Conservation (phyloP, 768 basidiomycete genomes). For the Vishniacozyma victoriae region DNA sequence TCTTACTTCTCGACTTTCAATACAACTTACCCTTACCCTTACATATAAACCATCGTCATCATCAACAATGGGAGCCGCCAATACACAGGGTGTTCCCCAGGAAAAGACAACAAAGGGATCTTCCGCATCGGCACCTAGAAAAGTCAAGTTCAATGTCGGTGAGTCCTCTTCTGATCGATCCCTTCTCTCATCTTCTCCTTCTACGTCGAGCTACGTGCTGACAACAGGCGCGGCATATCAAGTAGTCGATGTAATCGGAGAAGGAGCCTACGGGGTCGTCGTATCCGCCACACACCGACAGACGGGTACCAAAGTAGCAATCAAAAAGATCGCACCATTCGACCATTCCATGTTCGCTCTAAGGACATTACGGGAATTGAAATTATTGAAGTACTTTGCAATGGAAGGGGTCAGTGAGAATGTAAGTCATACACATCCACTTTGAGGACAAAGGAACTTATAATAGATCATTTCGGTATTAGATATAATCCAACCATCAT, state of each 20-base stretch:
- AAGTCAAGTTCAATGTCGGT: slow-evolving; percentile 41
- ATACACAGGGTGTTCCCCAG: slow-evolving; percentile 4
- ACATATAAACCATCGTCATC: too few species aligned
- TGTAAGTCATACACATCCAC: too few species aligned
- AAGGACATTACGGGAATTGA: slow-evolving; percentile 79
- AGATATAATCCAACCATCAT: slow-evolving; percentile 76
- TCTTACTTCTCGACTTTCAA: too few species aligned
- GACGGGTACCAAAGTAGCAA: slow-evolving; percentile 85
- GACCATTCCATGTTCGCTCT: slow-evolving; percentile 94
- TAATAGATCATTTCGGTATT: slow-evolving; percentile 78
- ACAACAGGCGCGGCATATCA: slow-evolving; percentile 30
- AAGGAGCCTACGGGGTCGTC: slow-evolving; percentile 84
- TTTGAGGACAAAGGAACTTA: slow-evolving; percentile 1
- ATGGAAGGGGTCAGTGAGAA: slow-evolving; percentile 35
- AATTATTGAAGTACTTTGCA: slow-evolving; percentile 58
- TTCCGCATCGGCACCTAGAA: slow-evolving; percentile 24
- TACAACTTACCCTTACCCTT: too few species aligned
- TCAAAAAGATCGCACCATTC: slow-evolving; percentile 93
- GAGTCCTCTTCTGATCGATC: slow-evolving; percentile 7
- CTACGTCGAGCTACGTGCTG: not conserved
- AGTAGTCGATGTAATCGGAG: slow-evolving; percentile 45
- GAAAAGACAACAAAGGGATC: slow-evolving; percentile 35
- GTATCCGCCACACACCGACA: slow-evolving; percentile 85
- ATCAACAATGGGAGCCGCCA: too few species aligned
- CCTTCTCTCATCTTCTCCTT: not conserved